Base-by-base conservation (phyloP, 192 early-diverging fungal genomes). In the Mortierella hygrophila region DNA sequence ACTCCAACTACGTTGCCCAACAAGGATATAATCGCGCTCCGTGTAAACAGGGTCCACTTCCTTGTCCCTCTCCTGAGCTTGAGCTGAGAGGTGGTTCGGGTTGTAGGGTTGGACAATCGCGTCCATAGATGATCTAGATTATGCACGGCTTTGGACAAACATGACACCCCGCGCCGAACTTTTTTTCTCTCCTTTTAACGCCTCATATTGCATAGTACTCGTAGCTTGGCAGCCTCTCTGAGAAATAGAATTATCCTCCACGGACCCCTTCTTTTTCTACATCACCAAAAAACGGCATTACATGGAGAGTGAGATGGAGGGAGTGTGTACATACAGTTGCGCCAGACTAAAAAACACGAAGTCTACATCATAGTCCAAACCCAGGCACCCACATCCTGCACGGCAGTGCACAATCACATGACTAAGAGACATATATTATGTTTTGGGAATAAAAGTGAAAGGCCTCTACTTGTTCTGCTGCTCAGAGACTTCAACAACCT, bases 401-500 rank as follows among this genome's bases (percentile, higher is more conserved):
- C 38, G 0, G 38, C 6, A 40, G 38, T 40, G 38, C 38, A 40
- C 38, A 40, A 6, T 5, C 38, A 40, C 38, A 40, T 40, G 38
- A 40, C 4, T 3, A 40, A 40, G 38, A 40, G 38, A 40, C 38
- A 5, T 40, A 40, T 18, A 52, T 21, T 21, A 4, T 55, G 54
- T 20, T 55, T 21, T 6, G 6, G 15, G 18, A 54, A 16, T 20
- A 54, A 21, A 54, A 54, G 4, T 21, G 35, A 35, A 55, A 49
- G 13, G 13, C 55, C 13, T 4, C 60, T 65, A 65, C 11, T 60
- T 26, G 29, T 65, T 15, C n/a, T 35, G n/a, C 9, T 35, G 8
- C 77, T 78, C 77, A 29, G 79, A 57, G n/a, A 49, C 74, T 11
- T 49, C 47, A 11, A 71, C 76, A 4, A 54, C 76, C 63, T 83